Percentiles rank a stretch among this genome's conserved stretches.
These are phyloP conservation scores for Geotrichum fermentans DNA, from an alignment of 1,139 yeast genomes.

Conservation along the genomic window DNA sequence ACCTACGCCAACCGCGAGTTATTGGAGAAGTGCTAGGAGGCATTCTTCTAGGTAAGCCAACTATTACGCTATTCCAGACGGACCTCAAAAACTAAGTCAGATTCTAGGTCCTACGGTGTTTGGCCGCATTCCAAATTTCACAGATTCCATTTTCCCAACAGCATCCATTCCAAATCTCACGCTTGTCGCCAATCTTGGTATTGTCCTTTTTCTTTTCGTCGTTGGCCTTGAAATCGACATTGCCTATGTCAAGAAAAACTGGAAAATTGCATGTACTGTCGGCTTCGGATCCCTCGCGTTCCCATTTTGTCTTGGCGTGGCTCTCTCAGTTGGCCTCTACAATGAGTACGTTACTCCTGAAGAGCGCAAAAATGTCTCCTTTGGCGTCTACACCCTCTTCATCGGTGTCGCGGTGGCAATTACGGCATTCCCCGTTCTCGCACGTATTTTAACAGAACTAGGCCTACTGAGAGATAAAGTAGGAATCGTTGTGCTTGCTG, in stretches of 20 bases:
- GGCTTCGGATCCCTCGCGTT: conserved; percentile 67
- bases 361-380: conserved; percentile 43
- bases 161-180: conserved; percentile 60
- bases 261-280: conserved; percentile 58
- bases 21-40: conserved; percentile 77
- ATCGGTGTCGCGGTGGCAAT: conserved; percentile 77
- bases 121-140: conserved; percentile 66
- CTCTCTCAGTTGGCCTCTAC: conserved; percentile 62
- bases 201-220: conserved; percentile 65
- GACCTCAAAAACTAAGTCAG: not conserved
- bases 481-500: conserved; percentile 74
- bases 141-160: conserved; percentile 57
- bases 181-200: conserved; percentile 65
- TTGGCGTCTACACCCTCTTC: conserved; percentile 71
- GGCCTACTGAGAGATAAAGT: conserved; percentile 66
- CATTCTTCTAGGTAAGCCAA: conserved; percentile 64
- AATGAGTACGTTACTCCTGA: conserved; percentile 44
- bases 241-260: conserved; percentile 54
- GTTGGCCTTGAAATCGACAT: conserved; percentile 76
- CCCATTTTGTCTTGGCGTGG: conserved; percentile 75
- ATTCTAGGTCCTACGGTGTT: conserved; percentile 43
- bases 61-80: conserved; percentile 29
- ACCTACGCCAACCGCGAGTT: conserved; percentile 66
- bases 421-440: conserved; percentile 80
- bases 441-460: conserved; percentile 69